Conservation (phyloP, 1,284 basidiomycete species). For the Coriolopsis trogii region DNA sequence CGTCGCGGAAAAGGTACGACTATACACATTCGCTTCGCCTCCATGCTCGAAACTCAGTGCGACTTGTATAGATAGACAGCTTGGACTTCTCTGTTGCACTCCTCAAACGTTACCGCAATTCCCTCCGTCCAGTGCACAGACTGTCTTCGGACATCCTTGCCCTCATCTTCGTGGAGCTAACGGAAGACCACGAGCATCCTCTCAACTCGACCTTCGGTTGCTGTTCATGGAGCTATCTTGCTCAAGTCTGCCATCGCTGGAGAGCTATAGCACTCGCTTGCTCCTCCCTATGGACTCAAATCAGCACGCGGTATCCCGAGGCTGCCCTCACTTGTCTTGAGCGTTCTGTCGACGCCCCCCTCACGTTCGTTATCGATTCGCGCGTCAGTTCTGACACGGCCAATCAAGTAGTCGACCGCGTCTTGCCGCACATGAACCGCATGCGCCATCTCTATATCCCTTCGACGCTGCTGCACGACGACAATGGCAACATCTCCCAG, state of each 20-base stretch:
- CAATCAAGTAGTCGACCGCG: conserved; percentile 26
- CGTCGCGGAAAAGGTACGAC: conserved; percentile 24
- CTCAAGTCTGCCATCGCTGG: conserved; percentile 35
- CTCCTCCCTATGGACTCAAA: conserved; percentile 33
- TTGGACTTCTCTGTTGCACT: conserved; percentile 32
- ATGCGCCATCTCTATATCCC: conserved; percentile 33
- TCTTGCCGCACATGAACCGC: conserved; percentile 28
- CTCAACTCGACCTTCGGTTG: conserved; percentile 27
- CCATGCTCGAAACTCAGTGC: not conserved
- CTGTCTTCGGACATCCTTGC: conserved; percentile 32
- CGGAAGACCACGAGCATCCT: conserved; percentile 25
- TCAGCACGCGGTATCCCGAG: conserved; percentile 31
- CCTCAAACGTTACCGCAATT: conserved; percentile 35
- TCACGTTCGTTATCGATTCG: conserved; percentile 29
- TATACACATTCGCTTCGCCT: not conserved
- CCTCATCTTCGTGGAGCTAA: conserved; percentile 30
- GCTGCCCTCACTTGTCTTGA: conserved; percentile 32
- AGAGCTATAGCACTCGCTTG: conserved; percentile 29
- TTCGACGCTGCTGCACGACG: conserved; percentile 27
- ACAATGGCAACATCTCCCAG: conserved; percentile 25
- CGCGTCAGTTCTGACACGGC: conserved; percentile 20
- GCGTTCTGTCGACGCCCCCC: conserved; percentile 31
- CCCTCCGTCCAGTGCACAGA: conserved; percentile 31
- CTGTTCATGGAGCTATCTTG: conserved; percentile 28
- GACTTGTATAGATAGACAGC: conserved; percentile 24